Base-by-base conservation (phyloP, 2,329 filamentous ascomycete species). In the Cladosporium austrohemisphaericum region DNA sequence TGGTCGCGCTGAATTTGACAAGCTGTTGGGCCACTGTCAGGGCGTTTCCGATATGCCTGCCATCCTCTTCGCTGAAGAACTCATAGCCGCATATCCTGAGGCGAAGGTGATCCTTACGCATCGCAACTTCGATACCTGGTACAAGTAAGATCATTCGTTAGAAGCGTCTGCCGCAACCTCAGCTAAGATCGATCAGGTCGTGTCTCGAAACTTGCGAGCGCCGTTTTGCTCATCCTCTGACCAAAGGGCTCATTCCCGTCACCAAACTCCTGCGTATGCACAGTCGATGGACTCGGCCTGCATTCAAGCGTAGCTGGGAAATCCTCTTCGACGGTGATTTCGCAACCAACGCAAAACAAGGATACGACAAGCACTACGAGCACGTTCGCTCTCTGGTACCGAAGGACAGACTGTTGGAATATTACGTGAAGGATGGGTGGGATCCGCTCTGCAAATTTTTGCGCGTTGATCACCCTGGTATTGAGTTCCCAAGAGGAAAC, bases 11-110 rank as follows among this genome's bases (percentile, higher is more conserved):
- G 43, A 46, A 64, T 85, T 79, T 77, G 80, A 85, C 64, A 75
- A 81, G 65, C 73, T 86, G 8, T 70, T 86, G 46, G 79, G 80
- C 44, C 74, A 81, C 63, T 79, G 78, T 60, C 78, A 53, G 67
- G 57, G 49, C 19, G 44, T 52, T 6, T 49, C 49, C 11, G 58
- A 60, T 19, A 29, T 40, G 19, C 55, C 56, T 3, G 51, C 51
- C 11, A 38, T 41, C 5, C n/a, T 54, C 3, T 59, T 60, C 43
- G 48, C 49, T 1, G 41, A 52, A 22, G 57, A 58, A 22, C 52
- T 60, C 13, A 46, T 56, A 7, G 18, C 38, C 4, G 54, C 56
- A 1, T 60, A 60, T 41, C 58, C 58, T 2, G 53, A 59, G 10
- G 57, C 57, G 13, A 59, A 59, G 44, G 52, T 59, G 3, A 43